Evolutionary conservation across 2,329 filamentous ascomycete species (phyloP), one percentile per base, ranked within the genome.

Genomic region (Tolypocladium album): DNA sequence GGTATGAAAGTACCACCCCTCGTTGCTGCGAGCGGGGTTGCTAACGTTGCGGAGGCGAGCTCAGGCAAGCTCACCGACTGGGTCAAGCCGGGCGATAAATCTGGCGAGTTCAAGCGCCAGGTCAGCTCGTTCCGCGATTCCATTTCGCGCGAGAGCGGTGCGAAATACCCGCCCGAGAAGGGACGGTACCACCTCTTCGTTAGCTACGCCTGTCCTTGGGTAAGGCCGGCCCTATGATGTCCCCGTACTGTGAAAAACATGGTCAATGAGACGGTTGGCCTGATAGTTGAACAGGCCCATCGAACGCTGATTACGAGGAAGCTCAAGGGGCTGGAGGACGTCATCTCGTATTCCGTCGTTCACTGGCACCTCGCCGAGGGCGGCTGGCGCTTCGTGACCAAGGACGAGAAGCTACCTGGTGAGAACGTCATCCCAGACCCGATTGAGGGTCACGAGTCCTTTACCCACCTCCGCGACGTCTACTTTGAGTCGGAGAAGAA

Each of bases 111-210:
- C 82, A 96, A 96, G 78, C 88, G 93, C 63, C 89, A 92, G 72
- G 81, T 82, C 63, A 94, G 90, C 62, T 82, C 85, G 59, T 97
- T 97, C 76, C 86, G 94, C 61, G 84, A 88, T 73, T 89, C 79
- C 74, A 89, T 96, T 73, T 90, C 88, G 39, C 83, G 81, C 63
- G 84, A 90, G 66, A 75, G 84, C 1, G 87, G 83, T 50, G 88
- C 90, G 6, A 76, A 87, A 72, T 97, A 92, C 67, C 89, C 91
- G 6, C 83, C 91, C 0, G 93, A 97, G 76, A 90, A 90, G 76
- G 90, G 83, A 58, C 83, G 94, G 60, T 99, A 99, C 73, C 94
- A 99, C 76, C 85, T 99, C 67, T 99, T 93, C 71, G 88, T 96
- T 66, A 93, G 88, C 68, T 96, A 96, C 75, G 92, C 92, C 8